These are phyloP conservation scores for Morella rubra DNA, from an alignment of 306 rosid species.

Conservation along the genomic window DNA sequence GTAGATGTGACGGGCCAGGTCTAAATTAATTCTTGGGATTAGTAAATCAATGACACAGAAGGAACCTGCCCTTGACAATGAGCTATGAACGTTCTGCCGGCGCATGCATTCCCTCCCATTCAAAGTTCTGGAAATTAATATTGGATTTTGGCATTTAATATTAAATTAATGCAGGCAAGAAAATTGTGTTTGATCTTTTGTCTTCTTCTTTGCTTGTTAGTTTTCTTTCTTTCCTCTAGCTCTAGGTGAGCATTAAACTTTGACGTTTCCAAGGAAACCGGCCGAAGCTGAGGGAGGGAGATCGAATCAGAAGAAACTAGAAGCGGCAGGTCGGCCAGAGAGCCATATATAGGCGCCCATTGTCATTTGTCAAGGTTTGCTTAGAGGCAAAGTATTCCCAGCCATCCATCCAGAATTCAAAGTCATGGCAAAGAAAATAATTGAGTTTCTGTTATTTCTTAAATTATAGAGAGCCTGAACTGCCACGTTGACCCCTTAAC, in stretches of 20 bases:
- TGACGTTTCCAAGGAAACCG: constrained; percentile 29
- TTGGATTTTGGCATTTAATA: too few relatives aligned
- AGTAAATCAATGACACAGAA: not conserved
- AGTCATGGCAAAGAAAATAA: not conserved
- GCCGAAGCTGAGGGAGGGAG: not conserved
- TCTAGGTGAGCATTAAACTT: not conserved
- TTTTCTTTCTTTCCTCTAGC: not conserved
- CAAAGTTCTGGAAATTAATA: not conserved
- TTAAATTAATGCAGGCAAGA: not conserved
- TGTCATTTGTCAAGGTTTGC: constrained; percentile 27
- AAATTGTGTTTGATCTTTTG: too few relatives aligned
- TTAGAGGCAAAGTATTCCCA: constrained; percentile 37
- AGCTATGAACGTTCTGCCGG: not conserved
- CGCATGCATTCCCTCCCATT: not conserved
- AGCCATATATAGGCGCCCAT: too few relatives aligned
- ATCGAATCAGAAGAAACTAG: constrained; percentile 19
- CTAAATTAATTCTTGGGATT: not conserved
- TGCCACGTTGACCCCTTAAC: constrained; percentile 35
- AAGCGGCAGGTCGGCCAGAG: not conserved
- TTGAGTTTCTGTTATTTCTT: not conserved
- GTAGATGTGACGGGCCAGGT: too few relatives aligned
- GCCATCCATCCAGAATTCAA: constrained; percentile 17
- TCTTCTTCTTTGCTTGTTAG: too few relatives aligned
- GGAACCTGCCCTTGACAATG: not conserved
- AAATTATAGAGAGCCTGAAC: constrained; percentile 6